Percentiles rank a stretch among this genome's conserved stretches.
Evolutionary conservation across 1,284 basidiomycete genomes (phyloP).

Genomic region (Pterula multifida): DNA sequence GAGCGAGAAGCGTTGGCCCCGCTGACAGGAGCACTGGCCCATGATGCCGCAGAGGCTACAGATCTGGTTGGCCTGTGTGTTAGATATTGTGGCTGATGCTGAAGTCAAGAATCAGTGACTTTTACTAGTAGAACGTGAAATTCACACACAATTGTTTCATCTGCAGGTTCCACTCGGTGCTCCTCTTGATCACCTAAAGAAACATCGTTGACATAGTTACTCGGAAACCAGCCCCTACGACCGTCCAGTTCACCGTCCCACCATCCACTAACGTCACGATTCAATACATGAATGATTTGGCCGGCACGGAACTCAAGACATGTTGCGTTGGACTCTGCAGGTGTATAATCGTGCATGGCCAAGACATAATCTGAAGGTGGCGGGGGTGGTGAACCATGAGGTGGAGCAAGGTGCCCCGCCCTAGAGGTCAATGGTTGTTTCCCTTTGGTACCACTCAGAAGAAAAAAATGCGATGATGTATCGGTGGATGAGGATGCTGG

Average conservation of each 20-base stretch:
- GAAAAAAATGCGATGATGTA: conserved; percentile 38
- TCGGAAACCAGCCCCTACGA: conserved; percentile 96
- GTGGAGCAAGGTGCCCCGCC: conserved; percentile 29
- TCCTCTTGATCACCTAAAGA: conserved; percentile 44
- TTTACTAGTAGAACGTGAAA: neutral
- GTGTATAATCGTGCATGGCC: conserved; percentile 80
- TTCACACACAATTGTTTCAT: neutral
- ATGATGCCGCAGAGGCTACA: conserved; percentile 38
- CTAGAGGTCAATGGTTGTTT: conserved; percentile 20
- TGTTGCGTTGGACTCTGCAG: conserved; percentile 59
- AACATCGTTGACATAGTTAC: conserved; percentile 71
- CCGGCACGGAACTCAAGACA: conserved; percentile 86
- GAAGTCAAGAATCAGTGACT: neutral
- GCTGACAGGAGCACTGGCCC: conserved; percentile 32
- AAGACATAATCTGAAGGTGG: conserved; percentile 50
- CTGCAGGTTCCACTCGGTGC: neutral
- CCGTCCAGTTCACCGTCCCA: conserved; percentile 94
- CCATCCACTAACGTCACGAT: conserved; percentile 87
- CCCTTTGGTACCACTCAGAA: conserved; percentile 16
- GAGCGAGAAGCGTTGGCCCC: conserved; percentile 22
- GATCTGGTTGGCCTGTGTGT: conserved; percentile 21
- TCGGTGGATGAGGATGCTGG: conserved; percentile 42
- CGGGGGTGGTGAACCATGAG: conserved; percentile 14
- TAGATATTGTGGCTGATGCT: neutral
- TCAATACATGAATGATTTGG: conserved; percentile 83